Evolutionary conservation across 2,329 filamentous ascomycete species (phyloP), one percentile per base, ranked within the genome.

Genomic region (Talaromyces sp.): DNA sequence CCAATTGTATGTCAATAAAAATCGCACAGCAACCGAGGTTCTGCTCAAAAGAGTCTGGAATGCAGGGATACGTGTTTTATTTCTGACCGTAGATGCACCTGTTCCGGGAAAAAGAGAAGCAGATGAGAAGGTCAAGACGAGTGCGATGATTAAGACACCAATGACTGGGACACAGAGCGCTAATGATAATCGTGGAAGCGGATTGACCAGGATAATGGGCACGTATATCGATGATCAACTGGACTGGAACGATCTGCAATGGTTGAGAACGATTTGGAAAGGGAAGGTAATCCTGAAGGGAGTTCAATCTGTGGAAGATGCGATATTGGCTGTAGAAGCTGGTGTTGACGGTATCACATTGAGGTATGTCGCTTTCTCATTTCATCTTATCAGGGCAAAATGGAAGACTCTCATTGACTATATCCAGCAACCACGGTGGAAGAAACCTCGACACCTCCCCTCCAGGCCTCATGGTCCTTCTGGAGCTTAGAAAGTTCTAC

Each of bases 371-470:
- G 7, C 5, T 13, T 9, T 3, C 13, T 27, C 6, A 50, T 27
- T 27, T 5, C 3, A 50, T 22, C 27, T 50, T 11, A 8, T 50
- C 22, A 16, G 27, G 16, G 6, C 5, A 14, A 16, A 6, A 45
- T 24, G 8, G 4, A 24, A 27, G 22, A 9, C 11, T 16, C 19
- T 16, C 6, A 16, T 16, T 50, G 47, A 50, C 14, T 7, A 31
- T 14, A 31, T 14, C 13, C 7, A 79, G 75, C 52, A 85, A 84
- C 63, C 82, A 85, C 68, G 81, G 82, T 1, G 83, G 82, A 0
- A 70, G 82, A 45, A 91, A 92, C 31, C 81, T 92, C 59, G 94
- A 98, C 74, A 92, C 90, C 24, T 90, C 91, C 1, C 90, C 90
- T 56, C 90, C 91, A 1, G 86, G 89, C 0, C 81, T 92, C 1